These are phyloP conservation scores for Cornus suecica DNA, from an alignment of 148 eudicot genomes.

Conservation along the genomic window DNA sequence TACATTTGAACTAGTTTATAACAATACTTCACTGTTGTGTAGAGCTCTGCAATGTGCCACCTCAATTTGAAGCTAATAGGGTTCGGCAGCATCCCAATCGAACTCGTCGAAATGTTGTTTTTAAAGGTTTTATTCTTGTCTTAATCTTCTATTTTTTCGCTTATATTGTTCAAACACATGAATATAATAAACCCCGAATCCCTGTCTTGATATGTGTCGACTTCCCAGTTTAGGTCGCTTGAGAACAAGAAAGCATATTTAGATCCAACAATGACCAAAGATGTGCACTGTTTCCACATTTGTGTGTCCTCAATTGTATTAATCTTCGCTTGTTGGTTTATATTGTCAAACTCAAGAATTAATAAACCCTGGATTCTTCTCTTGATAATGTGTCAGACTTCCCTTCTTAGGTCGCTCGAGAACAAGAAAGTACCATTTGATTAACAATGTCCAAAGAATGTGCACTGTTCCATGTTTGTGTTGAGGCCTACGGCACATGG, in stretches of 20 bases:
- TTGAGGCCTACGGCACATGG: too few relatives aligned
- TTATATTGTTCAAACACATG: background rate
- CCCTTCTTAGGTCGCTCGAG: too few relatives aligned
- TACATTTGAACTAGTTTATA: background rate
- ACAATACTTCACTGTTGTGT: constrained; percentile 9
- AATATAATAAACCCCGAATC: background rate
- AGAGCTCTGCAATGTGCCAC: constrained; percentile 46
- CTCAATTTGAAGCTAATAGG: constrained; percentile 29
- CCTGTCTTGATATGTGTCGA: background rate
- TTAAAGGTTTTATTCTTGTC: constrained; percentile 55
- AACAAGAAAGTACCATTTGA: too few relatives aligned
- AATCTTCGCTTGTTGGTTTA: too few relatives aligned
- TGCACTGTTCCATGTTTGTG: too few relatives aligned
- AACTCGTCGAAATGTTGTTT: constrained; percentile 52
- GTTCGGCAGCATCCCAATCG: constrained; percentile 37
- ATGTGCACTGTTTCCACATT: background rate
- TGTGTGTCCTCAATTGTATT: background rate
- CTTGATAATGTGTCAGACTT: too few relatives aligned
- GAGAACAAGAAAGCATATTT: background rate
- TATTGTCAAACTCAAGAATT: too few relatives aligned
- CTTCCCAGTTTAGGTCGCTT: background rate
- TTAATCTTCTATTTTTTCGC: background rate
- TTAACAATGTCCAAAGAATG: too few relatives aligned
- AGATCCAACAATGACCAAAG: background rate
- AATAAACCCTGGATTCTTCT: too few relatives aligned